Base-by-base conservation (phyloP, 2,329 filamentous ascomycete genomes). In the Pseudogymnoascus sp. region DNA sequence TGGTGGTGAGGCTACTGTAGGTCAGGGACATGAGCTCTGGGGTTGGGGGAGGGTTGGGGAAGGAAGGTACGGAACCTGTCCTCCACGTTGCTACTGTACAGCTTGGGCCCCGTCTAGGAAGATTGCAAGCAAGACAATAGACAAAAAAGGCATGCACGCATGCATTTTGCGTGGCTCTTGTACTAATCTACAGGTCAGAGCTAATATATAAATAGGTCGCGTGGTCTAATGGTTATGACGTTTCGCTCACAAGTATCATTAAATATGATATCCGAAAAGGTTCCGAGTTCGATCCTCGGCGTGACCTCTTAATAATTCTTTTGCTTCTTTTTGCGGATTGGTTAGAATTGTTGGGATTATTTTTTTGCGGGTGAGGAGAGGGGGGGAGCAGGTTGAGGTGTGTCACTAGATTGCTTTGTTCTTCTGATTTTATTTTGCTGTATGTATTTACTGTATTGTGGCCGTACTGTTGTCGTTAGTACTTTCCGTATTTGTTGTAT, bases 271-370 rank as follows among this genome's bases (percentile, higher is more conserved):
- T 50, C 44, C 44, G 44, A 50, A 50, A 50, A 50, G 44, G 44
- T 50, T 50, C 44, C 44, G 44, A 50, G 44, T 50, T 50, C 44
- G 44, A 50, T 50, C 44, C 44, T 50, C 44, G 44, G 44, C 21
- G 21, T 50, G 44, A 50, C 44, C 44, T 50, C 14, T 11, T 14
- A 44, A 44, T 6, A 13, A 42, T 24, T 44, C 38, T 42, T 42
- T 42, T 42, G n/a, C 8, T 35, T 11, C 33, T 35, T 35, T 42
- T 42, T 42, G 33, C 33, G n/a, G n/a, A n/a, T n/a, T n/a, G 2
- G 3, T 14, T 37, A 11, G 13, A 10, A 6, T 29, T 29, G 29
- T 29, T 29, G 24, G 4, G 33, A 35, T 35, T 35, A 2, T n/a
- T 42, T 42, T 42, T 19, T 40, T 6, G 37, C n/a, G 6, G 38